Evolutionary conservation across 495 filamentous ascomycete genomes (phyloP).

Genomic region (Lentithecium fluviatile): DNA sequence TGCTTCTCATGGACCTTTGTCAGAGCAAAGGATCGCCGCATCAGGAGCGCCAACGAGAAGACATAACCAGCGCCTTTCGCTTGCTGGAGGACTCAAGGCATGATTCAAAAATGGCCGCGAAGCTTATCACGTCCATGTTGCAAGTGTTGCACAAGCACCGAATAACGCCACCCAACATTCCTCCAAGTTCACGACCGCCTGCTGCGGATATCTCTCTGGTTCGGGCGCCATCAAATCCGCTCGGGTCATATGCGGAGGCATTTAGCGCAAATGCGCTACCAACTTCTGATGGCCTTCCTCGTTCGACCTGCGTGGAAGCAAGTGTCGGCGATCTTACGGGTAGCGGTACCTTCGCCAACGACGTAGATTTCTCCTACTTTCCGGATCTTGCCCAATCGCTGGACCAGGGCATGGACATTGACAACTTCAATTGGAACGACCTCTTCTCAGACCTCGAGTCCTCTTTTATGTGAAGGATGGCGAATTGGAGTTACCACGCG

Average conservation of each 20-base stretch:
- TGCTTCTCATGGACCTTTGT: conserved; percentile 49
- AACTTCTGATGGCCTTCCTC: not conserved
- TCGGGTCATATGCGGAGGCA: not conserved
- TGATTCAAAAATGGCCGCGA: conserved; percentile 41
- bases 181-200: not conserved
- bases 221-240: not conserved
- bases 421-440: conserved; percentile 21
- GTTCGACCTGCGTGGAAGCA: not conserved
- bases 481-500: too few relatives aligned
- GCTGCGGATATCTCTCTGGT: not conserved
- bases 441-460: conserved; percentile 19
- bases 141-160: conserved; percentile 40
- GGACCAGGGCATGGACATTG: conserved; percentile 8
- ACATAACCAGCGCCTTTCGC: conserved; percentile 48
- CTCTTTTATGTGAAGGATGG: conserved; percentile 1
- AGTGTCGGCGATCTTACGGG: not conserved
- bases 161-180: conserved; percentile 12
- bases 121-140: conserved; percentile 43
- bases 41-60: conserved; percentile 45
- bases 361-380: conserved; percentile 18
- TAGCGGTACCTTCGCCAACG: not conserved
- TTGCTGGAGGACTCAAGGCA: conserved; percentile 46
- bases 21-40: conserved; percentile 41
- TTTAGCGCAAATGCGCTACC: not conserved
- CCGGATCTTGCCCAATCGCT: conserved; percentile 16